phyloP scores from a whole-genome alignment of 1,139 yeast genomes.

The Suhomyces chickasaworum region DNA sequence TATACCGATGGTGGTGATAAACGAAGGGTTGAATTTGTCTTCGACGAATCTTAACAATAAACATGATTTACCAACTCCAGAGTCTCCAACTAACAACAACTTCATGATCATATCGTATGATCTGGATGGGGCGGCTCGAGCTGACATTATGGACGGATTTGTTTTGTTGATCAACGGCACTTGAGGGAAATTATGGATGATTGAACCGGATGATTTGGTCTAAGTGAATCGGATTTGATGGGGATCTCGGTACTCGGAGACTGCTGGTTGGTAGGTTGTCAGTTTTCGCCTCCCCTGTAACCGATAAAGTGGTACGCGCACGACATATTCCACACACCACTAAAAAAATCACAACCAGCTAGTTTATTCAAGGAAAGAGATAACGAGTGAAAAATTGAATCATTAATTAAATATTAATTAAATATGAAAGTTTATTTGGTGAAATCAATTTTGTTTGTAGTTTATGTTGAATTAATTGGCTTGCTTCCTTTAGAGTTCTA shows the following conservation, averaged over 20 bases:
- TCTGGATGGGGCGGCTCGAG: conserved; percentile 63
- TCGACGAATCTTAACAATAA: conserved; percentile 91
- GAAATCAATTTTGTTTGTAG: not conserved
- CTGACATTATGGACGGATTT: conserved; percentile 40
- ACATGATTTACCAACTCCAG: conserved; percentile 96
- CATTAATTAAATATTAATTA: too few species aligned
- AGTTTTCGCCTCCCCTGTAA: conserved; percentile 4
- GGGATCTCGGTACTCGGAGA: conserved; percentile 3
- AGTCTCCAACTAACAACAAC: conserved; percentile 91
- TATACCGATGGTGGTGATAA: conserved; percentile 96
- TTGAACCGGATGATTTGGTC: not conserved
- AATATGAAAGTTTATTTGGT: not conserved
- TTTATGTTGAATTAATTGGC: not conserved
- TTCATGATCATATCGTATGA: conserved; percentile 94
- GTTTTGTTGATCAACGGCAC: not conserved
- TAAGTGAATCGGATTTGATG: not conserved
- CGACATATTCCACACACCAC: not conserved
- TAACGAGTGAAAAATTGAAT: not conserved
- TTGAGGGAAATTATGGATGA: not conserved
- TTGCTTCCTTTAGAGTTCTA: too few species aligned
- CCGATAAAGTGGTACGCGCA: conserved; percentile 2
- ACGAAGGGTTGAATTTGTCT: conserved; percentile 94
- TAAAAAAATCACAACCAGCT: too few species aligned
- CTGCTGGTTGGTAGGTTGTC: not conserved
- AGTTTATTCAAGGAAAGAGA: not conserved